Conservation (phyloP, 2,329 filamentous ascomycete genomes). For the Huntiella savannae region DNA sequence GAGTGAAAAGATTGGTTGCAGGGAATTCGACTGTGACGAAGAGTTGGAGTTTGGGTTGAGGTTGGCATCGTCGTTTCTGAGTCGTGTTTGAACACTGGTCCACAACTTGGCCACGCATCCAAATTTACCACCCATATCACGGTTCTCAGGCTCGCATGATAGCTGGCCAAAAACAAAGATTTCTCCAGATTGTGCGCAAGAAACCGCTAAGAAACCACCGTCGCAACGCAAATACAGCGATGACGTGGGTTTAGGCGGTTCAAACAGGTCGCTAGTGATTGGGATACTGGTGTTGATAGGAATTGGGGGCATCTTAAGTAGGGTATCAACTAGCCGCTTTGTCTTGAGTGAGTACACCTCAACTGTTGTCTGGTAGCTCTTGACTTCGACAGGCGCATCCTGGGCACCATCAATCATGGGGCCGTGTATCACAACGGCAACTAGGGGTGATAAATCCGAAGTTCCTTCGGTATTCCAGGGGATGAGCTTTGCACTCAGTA, state of each 20-base stretch:
- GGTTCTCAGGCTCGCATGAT: slow-evolving; percentile 16
- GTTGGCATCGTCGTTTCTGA: slow-evolving; percentile 27
- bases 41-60: slow-evolving; percentile 18
- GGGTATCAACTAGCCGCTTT: slow-evolving; percentile 49
- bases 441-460: slow-evolving; percentile 36
- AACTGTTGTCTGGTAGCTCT: slow-evolving; percentile 67
- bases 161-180: slow-evolving; percentile 55
- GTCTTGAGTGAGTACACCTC: slow-evolving; percentile 73
- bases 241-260: slow-evolving; percentile 50
- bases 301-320: slow-evolving; percentile 51
- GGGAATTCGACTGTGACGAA: slow-evolving; percentile 25
- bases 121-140: slow-evolving; percentile 27
- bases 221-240: slow-evolving; percentile 57
- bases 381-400: slow-evolving; percentile 22
- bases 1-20: slow-evolving; percentile 48
- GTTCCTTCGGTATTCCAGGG: slow-evolving; percentile 43
- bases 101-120: slow-evolving; percentile 74
- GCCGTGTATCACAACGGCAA: slow-evolving; percentile 66
- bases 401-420: slow-evolving; percentile 33
- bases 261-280: slow-evolving; percentile 42
- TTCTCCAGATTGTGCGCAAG: slow-evolving; percentile 71
- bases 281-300: slow-evolving; percentile 35
- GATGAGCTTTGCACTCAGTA: slow-evolving; percentile 66
- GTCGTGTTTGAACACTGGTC: slow-evolving; percentile 58
- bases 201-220: slow-evolving; percentile 50